Evolutionary conservation across 805 yeast species (phyloP).

Genomic region (Candida coquimbonensis): DNA sequence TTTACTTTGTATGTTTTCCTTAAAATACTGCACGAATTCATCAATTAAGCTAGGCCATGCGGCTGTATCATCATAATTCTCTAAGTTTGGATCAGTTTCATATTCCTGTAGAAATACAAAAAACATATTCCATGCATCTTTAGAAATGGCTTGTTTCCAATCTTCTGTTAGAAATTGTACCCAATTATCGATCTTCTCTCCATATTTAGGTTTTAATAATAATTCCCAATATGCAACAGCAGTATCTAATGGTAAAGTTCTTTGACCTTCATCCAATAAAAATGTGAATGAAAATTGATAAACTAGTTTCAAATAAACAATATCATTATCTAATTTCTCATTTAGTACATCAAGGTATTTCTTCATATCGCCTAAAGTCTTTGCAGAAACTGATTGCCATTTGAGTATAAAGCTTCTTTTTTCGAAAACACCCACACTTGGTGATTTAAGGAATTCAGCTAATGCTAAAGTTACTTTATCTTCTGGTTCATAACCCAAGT

Average conservation of each 20-base stretch:
- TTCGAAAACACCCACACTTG: slow-evolving; percentile 56
- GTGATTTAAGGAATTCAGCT: slow-evolving; percentile 62
- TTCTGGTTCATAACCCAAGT: slow-evolving; percentile 66
- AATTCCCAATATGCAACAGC: slow-evolving; percentile 77
- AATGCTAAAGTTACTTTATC: slow-evolving; percentile 64
- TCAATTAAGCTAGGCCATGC: slow-evolving; percentile 94
- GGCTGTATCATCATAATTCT: slow-evolving; percentile 65
- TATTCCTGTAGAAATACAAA: slow-evolving; percentile 52
- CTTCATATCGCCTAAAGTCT: slow-evolving; percentile 42
- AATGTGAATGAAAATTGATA: slow-evolving; percentile 70
- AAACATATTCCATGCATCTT: slow-evolving; percentile 85
- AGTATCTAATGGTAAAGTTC: slow-evolving; percentile 46
- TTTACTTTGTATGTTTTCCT: neutral
- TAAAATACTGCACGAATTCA: slow-evolving; percentile 60
- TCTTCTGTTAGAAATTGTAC: slow-evolving; percentile 39
- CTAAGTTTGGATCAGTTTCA: slow-evolving; percentile 45
- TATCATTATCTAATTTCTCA: slow-evolving; percentile 27
- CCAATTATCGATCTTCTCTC: slow-evolving; percentile 46
- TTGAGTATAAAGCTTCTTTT: slow-evolving; percentile 43
- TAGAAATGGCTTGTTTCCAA: slow-evolving; percentile 45
- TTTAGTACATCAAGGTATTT: slow-evolving; percentile 28
- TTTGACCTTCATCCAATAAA: slow-evolving; percentile 52
- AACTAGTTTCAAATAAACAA: slow-evolving; percentile 42
- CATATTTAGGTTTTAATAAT: slow-evolving; percentile 36
- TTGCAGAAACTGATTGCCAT: slow-evolving; percentile 39